A percentile compares a stretch with the other conserved stretches of the same genome.
phyloP scores from a whole-genome alignment of 805 yeast genomes.

The Torulaspora indica region DNA sequence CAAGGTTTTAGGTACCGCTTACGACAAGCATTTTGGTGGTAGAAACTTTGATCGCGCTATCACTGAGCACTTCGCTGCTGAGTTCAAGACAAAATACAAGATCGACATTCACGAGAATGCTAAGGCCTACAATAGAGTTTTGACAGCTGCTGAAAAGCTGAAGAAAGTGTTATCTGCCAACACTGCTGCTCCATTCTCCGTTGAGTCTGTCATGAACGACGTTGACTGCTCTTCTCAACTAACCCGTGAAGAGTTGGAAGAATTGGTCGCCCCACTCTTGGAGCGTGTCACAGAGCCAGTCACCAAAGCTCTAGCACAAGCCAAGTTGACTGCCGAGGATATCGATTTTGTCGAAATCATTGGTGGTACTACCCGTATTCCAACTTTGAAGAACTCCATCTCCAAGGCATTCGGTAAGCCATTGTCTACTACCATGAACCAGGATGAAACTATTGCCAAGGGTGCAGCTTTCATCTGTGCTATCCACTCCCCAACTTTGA shows the following conservation, averaged over 20 bases:
- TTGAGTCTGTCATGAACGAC: constrained; percentile 96
- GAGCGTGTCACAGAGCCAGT: constrained; percentile 72
- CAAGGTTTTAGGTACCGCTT: constrained; percentile 86
- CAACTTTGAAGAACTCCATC: constrained; percentile 79
- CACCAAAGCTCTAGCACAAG: constrained; percentile 73
- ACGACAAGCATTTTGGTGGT: constrained; percentile 97
- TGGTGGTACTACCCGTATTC: constrained; percentile 99
- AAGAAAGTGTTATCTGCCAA: constrained; percentile 97
- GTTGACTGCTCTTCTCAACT: constrained; percentile 88
- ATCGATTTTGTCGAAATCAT: constrained; percentile 89
- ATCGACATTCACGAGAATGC: constrained; percentile 87
- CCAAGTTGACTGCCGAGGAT: constrained; percentile 67
- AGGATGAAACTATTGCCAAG: constrained; percentile 98
- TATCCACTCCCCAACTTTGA: constrained; percentile 95
- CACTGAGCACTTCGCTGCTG: constrained; percentile 90
- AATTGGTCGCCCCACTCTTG: constrained; percentile 75
- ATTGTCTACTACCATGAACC: constrained; percentile 92
- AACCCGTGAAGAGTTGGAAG: constrained; percentile 90
- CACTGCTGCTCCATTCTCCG: constrained; percentile 86
- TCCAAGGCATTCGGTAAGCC: constrained; percentile 76
- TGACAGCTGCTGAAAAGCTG: constrained; percentile 85
- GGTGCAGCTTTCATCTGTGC: constrained; percentile 99
- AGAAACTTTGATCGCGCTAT: constrained; percentile 92
- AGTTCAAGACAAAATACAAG: constrained; percentile 86
- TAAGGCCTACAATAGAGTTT: constrained; percentile 91